Evolutionary conservation across 2,329 filamentous ascomycete species (phyloP).

Genomic region (Pestalotiopsis sp.): DNA sequence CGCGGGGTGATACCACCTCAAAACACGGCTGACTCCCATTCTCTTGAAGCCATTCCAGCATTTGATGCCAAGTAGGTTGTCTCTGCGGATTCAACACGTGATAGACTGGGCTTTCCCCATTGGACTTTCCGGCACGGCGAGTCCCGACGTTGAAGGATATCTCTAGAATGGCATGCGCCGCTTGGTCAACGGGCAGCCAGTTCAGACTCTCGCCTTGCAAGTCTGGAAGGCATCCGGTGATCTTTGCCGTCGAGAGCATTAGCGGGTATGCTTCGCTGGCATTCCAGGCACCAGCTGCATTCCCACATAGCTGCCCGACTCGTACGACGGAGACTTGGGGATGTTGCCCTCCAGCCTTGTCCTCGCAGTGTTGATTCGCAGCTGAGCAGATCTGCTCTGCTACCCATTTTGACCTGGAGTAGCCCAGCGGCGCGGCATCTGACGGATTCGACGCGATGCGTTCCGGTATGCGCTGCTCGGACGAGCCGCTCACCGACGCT

Average conservation of each 20-base stretch:
- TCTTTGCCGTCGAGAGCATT: conserved; percentile 42
- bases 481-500: conserved; percentile 17
- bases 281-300: conserved; percentile 45
- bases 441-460: conserved; percentile 38
- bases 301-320: conserved; percentile 48
- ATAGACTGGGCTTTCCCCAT: conserved; percentile 33
- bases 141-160: conserved; percentile 25
- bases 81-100: conserved; percentile 50
- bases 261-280: conserved; percentile 49
- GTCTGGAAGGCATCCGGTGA: conserved; percentile 39
- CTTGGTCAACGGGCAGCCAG: conserved; percentile 50
- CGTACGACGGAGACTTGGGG: conserved; percentile 40
- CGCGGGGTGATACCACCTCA: neutral
- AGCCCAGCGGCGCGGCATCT: conserved; percentile 51
- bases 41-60: conserved; percentile 34
- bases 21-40: neutral
- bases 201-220: conserved; percentile 37
- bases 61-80: conserved; percentile 43
- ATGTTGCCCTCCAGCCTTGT: conserved; percentile 14
- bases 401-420: conserved; percentile 60
- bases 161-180: conserved; percentile 42
- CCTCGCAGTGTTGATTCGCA: conserved; percentile 28
- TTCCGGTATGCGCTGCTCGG: conserved; percentile 39
- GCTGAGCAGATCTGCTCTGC: conserved; percentile 54
- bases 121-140: conserved; percentile 26